A percentile compares a stretch with the other conserved stretches of the same genome.
phyloP scores from a whole-genome alignment of 2,329 filamentous ascomycete species.

The Thyridium curvatum region DNA sequence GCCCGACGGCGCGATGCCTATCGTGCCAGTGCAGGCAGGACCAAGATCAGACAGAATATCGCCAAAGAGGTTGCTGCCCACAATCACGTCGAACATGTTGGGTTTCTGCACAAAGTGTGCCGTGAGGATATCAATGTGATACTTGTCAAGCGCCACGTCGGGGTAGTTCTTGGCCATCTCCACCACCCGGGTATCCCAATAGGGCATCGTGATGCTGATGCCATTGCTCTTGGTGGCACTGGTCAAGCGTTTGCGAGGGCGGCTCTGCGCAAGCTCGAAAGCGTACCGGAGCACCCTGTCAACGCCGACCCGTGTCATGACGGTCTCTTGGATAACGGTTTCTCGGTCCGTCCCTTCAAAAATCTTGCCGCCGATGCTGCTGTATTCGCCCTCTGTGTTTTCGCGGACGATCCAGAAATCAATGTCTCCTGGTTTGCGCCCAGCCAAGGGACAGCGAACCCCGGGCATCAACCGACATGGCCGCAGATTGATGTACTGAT shows the following conservation, averaged over 20 bases:
- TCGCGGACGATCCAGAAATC: conserved; percentile 61
- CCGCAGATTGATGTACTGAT: conserved; percentile 64
- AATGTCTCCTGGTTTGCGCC: conserved; percentile 48
- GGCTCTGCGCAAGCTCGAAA: conserved; percentile 50
- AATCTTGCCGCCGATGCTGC: conserved; percentile 54
- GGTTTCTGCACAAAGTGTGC: conserved; percentile 55
- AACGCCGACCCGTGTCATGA: conserved; percentile 53
- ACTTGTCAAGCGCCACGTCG: conserved; percentile 53
- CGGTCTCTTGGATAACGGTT: conserved; percentile 51
- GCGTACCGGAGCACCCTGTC: conserved; percentile 55
- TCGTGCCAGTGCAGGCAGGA: conserved; percentile 57
- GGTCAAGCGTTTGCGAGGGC: conserved; percentile 49
- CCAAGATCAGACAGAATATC: conserved; percentile 61
- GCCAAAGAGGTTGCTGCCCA: conserved; percentile 53
- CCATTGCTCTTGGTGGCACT: conserved; percentile 63
- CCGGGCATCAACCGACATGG: conserved; percentile 57
- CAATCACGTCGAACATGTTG: conserved; percentile 51
- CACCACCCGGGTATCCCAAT: conserved; percentile 55
- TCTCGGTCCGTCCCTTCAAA: conserved; percentile 53
- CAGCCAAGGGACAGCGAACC: conserved; percentile 48
- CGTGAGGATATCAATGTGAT: conserved; percentile 59
- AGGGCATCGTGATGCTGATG: conserved; percentile 58
- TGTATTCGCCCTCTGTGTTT: conserved; percentile 60
- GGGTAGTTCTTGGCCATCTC: conserved; percentile 47
- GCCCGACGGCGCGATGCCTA: conserved; percentile 59